Evolutionary conservation across 2,329 filamentous ascomycete species (phyloP).

Genomic region (Colletotrichum caudatum): DNA sequence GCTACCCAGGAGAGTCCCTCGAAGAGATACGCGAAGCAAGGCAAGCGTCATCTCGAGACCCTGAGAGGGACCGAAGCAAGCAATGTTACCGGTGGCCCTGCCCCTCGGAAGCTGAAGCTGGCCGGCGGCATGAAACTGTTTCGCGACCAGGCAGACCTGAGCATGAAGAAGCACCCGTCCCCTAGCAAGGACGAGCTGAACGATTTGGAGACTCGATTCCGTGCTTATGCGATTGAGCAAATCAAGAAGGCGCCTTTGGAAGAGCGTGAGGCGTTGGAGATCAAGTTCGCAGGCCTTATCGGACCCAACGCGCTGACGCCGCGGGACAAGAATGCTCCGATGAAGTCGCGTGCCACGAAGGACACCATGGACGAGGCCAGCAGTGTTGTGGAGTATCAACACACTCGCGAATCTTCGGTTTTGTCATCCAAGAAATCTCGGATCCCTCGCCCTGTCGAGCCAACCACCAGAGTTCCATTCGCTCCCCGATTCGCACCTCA

Average conservation of each 20-base stretch:
- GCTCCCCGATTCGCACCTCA: conserved; percentile 46
- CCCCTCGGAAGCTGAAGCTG: conserved; percentile 23
- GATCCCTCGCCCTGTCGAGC: conserved; percentile 43
- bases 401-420: conserved; percentile 19
- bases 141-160: conserved; percentile 14
- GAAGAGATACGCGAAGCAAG: conserved; percentile 4
- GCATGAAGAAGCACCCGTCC: conserved; percentile 59
- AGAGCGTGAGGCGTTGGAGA: conserved; percentile 21
- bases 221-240: conserved; percentile 32
- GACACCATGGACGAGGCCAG: conserved; percentile 23
- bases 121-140: conserved; percentile 15
- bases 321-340: conserved; percentile 49
- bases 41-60: conserved; percentile 3
- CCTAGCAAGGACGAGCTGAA: conserved; percentile 57
- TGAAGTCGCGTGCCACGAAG: conserved; percentile 32
- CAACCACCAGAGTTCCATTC: conserved; percentile 42
- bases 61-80: background rate
- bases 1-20: conserved; percentile 26
- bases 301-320: conserved; percentile 40
- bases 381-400: conserved; percentile 6
- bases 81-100: background rate
- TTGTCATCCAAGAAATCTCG: conserved; percentile 36
- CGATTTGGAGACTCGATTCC: conserved; percentile 53
- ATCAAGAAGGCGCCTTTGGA: conserved; percentile 29
- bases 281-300: conserved; percentile 23